Conservation (phyloP, 768 basidiomycete genomes). For the Collybiopsis confluens region DNA sequence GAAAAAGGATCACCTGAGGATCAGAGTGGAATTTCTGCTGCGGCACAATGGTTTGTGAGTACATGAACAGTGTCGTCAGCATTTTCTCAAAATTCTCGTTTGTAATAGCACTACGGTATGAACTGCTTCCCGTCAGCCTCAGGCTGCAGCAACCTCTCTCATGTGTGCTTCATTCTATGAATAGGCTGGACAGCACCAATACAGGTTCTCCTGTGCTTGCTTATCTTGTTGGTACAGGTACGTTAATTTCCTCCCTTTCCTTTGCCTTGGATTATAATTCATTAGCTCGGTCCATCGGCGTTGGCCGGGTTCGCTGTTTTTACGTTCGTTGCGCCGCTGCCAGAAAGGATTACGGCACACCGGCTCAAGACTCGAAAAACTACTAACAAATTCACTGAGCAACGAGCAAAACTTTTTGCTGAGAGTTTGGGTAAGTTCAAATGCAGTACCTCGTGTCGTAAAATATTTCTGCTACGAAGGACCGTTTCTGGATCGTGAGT, state of each 20-base stretch:
- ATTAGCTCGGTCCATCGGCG: conserved; percentile 66
- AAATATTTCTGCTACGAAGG: conserved; percentile 74
- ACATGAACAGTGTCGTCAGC: background rate
- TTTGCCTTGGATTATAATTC: background rate
- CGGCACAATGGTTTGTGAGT: conserved; percentile 73
- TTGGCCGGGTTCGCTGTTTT: conserved; percentile 69
- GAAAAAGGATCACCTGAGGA: too few species aligned
- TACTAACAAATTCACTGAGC: conserved; percentile 61
- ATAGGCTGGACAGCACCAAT: conserved; percentile 69
- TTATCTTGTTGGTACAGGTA: conserved; percentile 57
- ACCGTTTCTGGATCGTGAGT: conserved; percentile 60
- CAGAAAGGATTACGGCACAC: conserved; percentile 58
- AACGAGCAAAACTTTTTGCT: conserved; percentile 57
- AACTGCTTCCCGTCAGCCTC: too few species aligned
- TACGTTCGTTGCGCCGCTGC: conserved; percentile 55
- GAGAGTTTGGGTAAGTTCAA: conserved; percentile 55
- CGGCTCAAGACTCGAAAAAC: conserved; percentile 49
- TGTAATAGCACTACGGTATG: conserved; percentile 2
- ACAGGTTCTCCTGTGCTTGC: conserved; percentile 55
- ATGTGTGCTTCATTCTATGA: background rate
- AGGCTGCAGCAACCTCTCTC: background rate
- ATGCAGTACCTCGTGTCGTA: too few species aligned
- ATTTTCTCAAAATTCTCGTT: too few species aligned
- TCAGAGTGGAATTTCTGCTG: conserved; percentile 54
- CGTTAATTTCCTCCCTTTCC: conserved; percentile 5